These are phyloP conservation scores for Spathaspora gorwiae DNA, from an alignment of 805 yeast species.

Conservation along the genomic window DNA sequence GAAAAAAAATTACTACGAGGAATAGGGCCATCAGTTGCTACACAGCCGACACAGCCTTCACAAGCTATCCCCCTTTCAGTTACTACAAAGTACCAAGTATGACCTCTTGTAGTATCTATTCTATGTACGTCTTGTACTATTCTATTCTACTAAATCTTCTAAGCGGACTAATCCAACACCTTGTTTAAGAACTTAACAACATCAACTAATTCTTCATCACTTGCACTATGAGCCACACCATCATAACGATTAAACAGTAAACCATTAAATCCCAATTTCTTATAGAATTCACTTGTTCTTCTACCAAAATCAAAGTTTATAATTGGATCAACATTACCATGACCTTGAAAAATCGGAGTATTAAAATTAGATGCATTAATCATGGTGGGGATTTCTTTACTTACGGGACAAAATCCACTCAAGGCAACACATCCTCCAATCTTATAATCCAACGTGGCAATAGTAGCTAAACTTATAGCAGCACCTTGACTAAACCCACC, in stretches of 20 bases:
- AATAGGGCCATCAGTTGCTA: too few relatives aligned
- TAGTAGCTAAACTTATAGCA: conserved; percentile 64
- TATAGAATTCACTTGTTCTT: conserved; percentile 41
- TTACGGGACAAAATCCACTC: conserved; percentile 63
- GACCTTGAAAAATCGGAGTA: conserved; percentile 85
- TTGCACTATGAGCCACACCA: conserved; percentile 66
- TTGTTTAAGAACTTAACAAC: conserved; percentile 30
- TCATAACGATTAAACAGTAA: conserved; percentile 48
- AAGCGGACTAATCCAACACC: not conserved
- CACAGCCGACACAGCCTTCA: too few relatives aligned
- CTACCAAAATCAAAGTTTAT: conserved; percentile 42
- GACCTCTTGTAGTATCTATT: too few relatives aligned
- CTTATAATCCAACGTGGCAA: conserved; percentile 50
- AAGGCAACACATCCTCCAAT: conserved; percentile 75
- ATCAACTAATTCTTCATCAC: conserved; percentile 61
- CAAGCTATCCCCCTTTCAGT: too few relatives aligned
- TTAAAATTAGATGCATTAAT: conserved; percentile 36
- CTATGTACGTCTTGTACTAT: too few relatives aligned
- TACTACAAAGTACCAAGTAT: too few relatives aligned
- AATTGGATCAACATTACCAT: conserved; percentile 76
- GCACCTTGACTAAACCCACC: conserved; percentile 98
- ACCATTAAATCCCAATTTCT: conserved; percentile 40
- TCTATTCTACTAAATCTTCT: too few relatives aligned
- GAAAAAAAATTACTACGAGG: too few relatives aligned
- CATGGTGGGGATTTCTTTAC: conserved; percentile 16